These are phyloP conservation scores for Sporothrix pseudoabietina DNA, from an alignment of 2,329 filamentous ascomycete genomes.

Conservation along the genomic window DNA sequence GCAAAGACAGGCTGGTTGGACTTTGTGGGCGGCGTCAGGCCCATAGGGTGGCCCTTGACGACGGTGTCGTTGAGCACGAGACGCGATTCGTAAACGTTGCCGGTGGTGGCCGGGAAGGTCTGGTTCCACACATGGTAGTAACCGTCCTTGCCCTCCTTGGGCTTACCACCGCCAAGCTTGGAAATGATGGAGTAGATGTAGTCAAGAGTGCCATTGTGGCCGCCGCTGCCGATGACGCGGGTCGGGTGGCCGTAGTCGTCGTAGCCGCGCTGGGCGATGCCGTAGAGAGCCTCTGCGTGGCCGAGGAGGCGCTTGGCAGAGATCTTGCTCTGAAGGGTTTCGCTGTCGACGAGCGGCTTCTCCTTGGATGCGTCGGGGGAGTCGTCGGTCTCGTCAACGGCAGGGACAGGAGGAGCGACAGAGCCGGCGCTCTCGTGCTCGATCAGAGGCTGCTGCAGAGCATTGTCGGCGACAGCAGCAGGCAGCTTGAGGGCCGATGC, in stretches of 20 bases:
- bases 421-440: not conserved
- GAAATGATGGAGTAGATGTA: conserved; percentile 62
- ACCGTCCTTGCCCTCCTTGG: conserved; percentile 26
- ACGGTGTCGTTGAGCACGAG: conserved; percentile 59
- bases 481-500: conserved; percentile 30
- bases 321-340: conserved; percentile 61
- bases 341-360: conserved; percentile 47
- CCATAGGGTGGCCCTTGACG: conserved; percentile 59
- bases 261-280: conserved; percentile 61
- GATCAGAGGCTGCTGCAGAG: conserved; percentile 27
- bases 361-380: not conserved
- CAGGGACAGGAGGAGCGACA: not conserved
- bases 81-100: conserved; percentile 60
- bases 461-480: not conserved
- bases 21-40: conserved; percentile 67
- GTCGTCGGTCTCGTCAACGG: conserved; percentile 7
- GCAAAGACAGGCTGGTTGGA: conserved; percentile 61
- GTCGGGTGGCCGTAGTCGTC: conserved; percentile 69
- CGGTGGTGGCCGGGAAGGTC: conserved; percentile 63
- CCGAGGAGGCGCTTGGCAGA: conserved; percentile 56
- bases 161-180: conserved; percentile 48
- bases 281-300: conserved; percentile 63
- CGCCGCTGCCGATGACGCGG: conserved; percentile 68
- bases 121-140: conserved; percentile 68
- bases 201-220: conserved; percentile 64